Base-by-base conservation (phyloP, 2,329 filamentous ascomycete species). In the Colletotrichum brevisporum region DNA sequence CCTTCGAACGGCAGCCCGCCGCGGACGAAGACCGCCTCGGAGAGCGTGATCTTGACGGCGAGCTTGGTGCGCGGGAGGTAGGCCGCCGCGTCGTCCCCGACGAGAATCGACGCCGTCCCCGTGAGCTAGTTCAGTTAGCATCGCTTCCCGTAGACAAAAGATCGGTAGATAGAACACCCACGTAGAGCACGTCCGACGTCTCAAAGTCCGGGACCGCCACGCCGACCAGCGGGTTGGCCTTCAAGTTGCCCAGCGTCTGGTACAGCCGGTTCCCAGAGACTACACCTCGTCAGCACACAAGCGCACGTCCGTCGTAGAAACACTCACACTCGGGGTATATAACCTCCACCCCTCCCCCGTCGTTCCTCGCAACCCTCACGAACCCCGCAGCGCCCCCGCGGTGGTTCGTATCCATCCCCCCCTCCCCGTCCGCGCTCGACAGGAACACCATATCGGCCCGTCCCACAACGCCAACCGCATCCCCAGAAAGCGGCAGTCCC, bases 341-440 rank as follows among this genome's bases (percentile, higher is more conserved):
- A 15, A 97, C 78, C 3, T 88, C 83, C 1, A 83, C 73, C 0
- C 78, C 75, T 4, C 73, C 78, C 1, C 81, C 82, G 26, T 83
- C 79, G 65, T 92, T 90, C 21, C 85, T 87, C 1, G 90, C 77
- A 9, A 95, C 83, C 26, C 94, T 87, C 21, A 95, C 82, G 75
- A 97, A 95, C 0, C 94, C 94, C 0, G 85, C 83, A 1, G 90
- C 85, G 0, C 94, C 94, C 45, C 94, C 94, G 6, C 94, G 89
- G 74, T 94, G 89, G 75, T 97, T 97, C 6, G 91, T 93, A 77
- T 97, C 94, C 94, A 97, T 97, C 63, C 89, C 89, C 15, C 82
- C 78, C 15, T 82, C 78, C 15, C 88, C 85, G 74, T 91, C 85
- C 1, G 87, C 87, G 21, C 89, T 92, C 18, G 92, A 91, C 47